phyloP scores from a whole-genome alignment of 1,284 basidiomycete genomes.

The Malassezia japonica region DNA sequence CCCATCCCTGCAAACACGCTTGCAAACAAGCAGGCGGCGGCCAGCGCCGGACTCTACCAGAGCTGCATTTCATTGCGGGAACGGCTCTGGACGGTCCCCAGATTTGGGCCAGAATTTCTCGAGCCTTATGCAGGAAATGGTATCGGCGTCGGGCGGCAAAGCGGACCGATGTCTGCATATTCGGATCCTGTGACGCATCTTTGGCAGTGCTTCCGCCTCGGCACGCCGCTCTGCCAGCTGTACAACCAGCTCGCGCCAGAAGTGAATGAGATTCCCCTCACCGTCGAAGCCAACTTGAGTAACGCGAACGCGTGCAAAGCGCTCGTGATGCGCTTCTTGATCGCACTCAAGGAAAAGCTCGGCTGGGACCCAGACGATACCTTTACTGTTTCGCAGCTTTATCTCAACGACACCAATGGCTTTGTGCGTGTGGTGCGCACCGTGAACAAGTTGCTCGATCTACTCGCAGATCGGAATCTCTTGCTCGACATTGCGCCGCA shows the following conservation, averaged over 20 bases:
- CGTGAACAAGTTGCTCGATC: slow-evolving; percentile 75
- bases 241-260: slow-evolving; percentile 75
- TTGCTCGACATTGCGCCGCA: slow-evolving; percentile 51
- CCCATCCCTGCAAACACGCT: slow-evolving; percentile 39
- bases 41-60: slow-evolving; percentile 48
- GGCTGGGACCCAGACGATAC: slow-evolving; percentile 52
- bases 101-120: slow-evolving; percentile 41
- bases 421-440: slow-evolving; percentile 86
- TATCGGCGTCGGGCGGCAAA: slow-evolving; percentile 15
- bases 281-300: slow-evolving; percentile 50
- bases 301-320: too few species aligned
- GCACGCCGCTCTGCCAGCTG: slow-evolving; percentile 85
- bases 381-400: slow-evolving; percentile 62
- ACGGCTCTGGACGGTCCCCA: slow-evolving; percentile 49
- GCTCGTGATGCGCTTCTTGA: slow-evolving; percentile 55
- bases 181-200: slow-evolving; percentile 67
- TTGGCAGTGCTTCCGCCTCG: slow-evolving; percentile 84
- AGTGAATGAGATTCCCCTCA: slow-evolving; percentile 52
- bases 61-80: slow-evolving; percentile 48
- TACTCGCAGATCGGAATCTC: slow-evolving; percentile 65
- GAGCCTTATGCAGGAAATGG: slow-evolving; percentile 10
- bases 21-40: slow-evolving; percentile 27
- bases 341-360: slow-evolving; percentile 53
- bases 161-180: slow-evolving; percentile 5
- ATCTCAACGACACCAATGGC: slow-evolving; percentile 82